These are phyloP conservation scores for Citrus hindsii DNA, from an alignment of 345 rosid genomes.

Conservation along the genomic window DNA sequence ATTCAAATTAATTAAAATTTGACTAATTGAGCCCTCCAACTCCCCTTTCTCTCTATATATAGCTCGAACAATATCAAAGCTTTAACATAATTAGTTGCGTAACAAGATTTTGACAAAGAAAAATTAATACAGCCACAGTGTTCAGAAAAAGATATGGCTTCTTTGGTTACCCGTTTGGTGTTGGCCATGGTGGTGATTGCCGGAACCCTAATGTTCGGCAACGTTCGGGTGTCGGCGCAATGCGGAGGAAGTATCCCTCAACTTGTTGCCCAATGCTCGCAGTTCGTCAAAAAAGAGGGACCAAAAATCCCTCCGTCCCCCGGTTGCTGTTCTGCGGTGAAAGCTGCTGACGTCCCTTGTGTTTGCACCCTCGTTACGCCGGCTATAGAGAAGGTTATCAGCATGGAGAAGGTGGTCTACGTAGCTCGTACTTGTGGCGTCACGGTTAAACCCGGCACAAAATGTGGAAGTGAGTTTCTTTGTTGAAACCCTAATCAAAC, in stretches of 20 bases:
- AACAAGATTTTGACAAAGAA: not conserved
- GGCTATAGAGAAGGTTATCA: constrained; percentile 20
- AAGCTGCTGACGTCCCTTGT: constrained; percentile 27
- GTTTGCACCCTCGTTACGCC: constrained; percentile 25
- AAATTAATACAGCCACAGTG: not conserved
- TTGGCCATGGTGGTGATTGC: not conserved
- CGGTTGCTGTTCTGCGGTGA: constrained; percentile 23
- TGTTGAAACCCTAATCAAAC: not conserved
- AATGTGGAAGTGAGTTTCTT: constrained; percentile 42
- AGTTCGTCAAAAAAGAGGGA: not conserved
- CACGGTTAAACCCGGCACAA: constrained; percentile 27
- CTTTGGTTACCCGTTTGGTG: not conserved
- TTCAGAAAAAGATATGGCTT: not conserved
- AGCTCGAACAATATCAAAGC: not conserved
- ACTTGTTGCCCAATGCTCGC: not conserved
- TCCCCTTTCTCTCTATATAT: not conserved
- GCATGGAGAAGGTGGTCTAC: constrained; percentile 42
- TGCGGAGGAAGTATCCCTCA: not conserved
- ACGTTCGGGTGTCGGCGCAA: not conserved
- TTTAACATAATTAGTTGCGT: not conserved
- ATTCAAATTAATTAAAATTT: not conserved
- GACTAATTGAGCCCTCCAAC: not conserved
- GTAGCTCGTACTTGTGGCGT: constrained; percentile 42
- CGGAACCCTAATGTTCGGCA: not conserved
- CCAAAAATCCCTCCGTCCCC: constrained; percentile 18